These are phyloP conservation scores for Gardenia jasminoides DNA, from an alignment of 257 asterid genomes.

Conservation along the genomic window DNA sequence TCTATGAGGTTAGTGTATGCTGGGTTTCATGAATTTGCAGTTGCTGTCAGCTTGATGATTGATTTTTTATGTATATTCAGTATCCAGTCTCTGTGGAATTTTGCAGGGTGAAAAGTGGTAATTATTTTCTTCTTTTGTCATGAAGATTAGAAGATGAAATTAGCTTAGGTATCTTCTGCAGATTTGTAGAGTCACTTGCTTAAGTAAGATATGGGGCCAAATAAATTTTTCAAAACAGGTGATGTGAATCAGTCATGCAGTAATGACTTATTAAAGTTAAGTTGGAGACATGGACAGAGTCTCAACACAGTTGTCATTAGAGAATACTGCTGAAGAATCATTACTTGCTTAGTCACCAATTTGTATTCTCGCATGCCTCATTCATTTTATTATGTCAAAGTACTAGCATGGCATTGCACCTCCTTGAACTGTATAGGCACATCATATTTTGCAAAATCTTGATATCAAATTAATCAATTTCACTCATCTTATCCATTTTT, in stretches of 20 bases:
- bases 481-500: background rate
- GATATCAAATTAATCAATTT: background rate
- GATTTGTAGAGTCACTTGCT: background rate
- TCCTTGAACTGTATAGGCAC: background rate
- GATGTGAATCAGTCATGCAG: background rate
- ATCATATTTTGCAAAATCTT: background rate
- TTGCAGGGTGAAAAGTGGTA: background rate
- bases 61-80: background rate
- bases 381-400: background rate
- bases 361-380: background rate
- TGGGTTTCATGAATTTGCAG: constrained; percentile 4
- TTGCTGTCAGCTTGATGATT: background rate
- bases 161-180: background rate
- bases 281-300: background rate
- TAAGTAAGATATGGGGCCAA: background rate
- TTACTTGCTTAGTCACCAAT: background rate
- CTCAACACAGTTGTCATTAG: background rate
- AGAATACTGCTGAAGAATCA: background rate
- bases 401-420: background rate
- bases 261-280: background rate
- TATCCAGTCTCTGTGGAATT: too few species aligned
- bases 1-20: constrained; percentile 67
- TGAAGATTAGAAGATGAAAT: background rate
- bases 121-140: background rate
- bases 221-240: background rate